Base-by-base conservation (phyloP, 1,284 basidiomycete species). In the Ustilago esculenta region DNA sequence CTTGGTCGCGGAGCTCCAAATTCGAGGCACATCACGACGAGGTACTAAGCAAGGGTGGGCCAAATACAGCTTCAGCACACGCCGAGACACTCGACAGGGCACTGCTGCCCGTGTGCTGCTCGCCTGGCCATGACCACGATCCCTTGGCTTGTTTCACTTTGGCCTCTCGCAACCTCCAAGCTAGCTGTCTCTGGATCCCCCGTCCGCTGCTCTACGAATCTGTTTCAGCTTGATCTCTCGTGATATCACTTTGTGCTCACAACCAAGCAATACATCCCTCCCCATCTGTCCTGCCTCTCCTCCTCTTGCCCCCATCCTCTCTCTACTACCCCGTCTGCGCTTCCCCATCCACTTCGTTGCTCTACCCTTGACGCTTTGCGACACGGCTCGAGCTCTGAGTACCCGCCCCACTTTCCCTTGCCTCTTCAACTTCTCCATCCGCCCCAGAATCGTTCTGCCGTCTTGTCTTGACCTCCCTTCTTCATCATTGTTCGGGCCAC, bases 361-460 rank as follows among this genome's bases (percentile, higher is more conserved):
- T n/a, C n/a, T n/a, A n/a, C n/a, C n/a, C n/a, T n/a, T n/a, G n/a
- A n/a, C n/a, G n/a, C n/a, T n/a, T n/a, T n/a, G n/a, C n/a, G n/a
- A n/a, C n/a, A n/a, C n/a, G n/a, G n/a, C n/a, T n/a, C n/a, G n/a
- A n/a, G n/a, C n/a, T n/a, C n/a, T n/a, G n/a, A n/a, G n/a, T n/a
- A n/a, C n/a, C n/a, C n/a, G n/a, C n/a, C n/a, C n/a, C n/a, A n/a
- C n/a, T n/a, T n/a, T 7, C 25, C 30, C 39, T 10, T 17, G 14
- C 14, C 34, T 25, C 25, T 44, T 58, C 43, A 58, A 58, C 56
- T 60, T 53, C 50, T 60, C 57, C 33, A 34, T 32, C 50, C 17
- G 30, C 21, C 15, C 20, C 30, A 15, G n/a, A 34, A 8, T 34
- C n/a, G 33, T 24, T 18, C 42, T 17, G 10, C 21, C 27, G 25